Conservation (phyloP, 176 grass and related monocot genomes). For the Carex pumila region DNA sequence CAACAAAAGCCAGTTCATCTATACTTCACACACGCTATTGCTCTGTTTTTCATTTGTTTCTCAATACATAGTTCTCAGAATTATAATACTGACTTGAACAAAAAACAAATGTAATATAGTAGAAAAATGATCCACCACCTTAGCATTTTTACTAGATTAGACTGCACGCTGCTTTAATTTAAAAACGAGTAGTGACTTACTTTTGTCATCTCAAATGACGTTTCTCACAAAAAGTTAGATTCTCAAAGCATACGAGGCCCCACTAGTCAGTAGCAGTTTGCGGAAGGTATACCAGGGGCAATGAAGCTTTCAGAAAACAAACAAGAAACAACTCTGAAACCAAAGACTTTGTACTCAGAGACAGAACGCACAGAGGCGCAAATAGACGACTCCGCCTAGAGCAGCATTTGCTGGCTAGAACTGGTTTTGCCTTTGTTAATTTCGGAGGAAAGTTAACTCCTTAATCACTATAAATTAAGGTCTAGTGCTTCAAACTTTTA, state of each 20-base stretch:
- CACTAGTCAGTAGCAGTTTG: neutral
- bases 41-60: no score
- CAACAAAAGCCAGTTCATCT: no score
- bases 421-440: neutral
- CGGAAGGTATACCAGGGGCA: neutral
- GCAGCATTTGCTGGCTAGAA: slow-evolving; percentile 3
- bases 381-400: neutral
- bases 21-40: no score
- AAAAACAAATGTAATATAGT: no score
- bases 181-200: no score
- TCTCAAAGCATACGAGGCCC: neutral
- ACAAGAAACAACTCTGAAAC: neutral
- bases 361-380: neutral
- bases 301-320: slow-evolving; percentile 3
- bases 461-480: slow-evolving; percentile 1
- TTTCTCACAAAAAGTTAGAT: neutral
- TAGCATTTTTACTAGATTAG: no score
- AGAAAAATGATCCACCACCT: no score
- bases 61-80: no score
- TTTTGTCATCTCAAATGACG: neutral
- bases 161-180: no score
- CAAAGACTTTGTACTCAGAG: neutral
- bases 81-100: no score
- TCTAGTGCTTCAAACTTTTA: neutral
- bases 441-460: slow-evolving; percentile 14